phyloP scores from a whole-genome alignment of 106 monocot genomes.

The Allium cepa region DNA sequence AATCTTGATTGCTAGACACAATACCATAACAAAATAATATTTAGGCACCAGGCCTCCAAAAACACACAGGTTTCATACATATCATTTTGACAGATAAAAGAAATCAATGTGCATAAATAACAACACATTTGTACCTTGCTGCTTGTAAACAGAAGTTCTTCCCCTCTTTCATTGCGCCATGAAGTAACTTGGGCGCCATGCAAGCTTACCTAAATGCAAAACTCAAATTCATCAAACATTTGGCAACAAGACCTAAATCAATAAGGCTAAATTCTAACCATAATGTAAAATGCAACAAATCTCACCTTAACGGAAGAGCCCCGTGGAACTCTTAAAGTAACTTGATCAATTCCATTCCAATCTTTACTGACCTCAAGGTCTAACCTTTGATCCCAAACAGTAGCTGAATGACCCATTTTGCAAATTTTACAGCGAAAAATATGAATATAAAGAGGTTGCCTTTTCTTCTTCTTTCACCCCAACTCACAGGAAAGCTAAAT shows the following conservation, averaged over 20 bases:
- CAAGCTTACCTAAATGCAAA: constrained; percentile 60
- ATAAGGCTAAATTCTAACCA: too few relatives aligned
- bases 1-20: too few relatives aligned
- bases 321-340: constrained; percentile 54
- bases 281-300: not conserved
- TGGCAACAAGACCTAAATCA: not conserved
- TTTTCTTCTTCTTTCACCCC: not conserved
- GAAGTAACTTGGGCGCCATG: constrained; percentile 86
- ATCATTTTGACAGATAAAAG: too few relatives aligned
- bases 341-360: constrained; percentile 86
- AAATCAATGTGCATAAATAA: too few relatives aligned
- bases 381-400: constrained; percentile 42
- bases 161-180: constrained; percentile 79
- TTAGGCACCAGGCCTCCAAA: too few relatives aligned
- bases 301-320: constrained; percentile 81
- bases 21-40: too few relatives aligned
- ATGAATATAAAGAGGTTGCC: not conserved
- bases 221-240: constrained; percentile 7
- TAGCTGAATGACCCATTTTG: constrained; percentile 59
- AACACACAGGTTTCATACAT: too few relatives aligned
- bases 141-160: constrained; percentile 89
- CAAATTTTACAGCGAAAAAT: not conserved
- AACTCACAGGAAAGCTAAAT: constrained; percentile 7
- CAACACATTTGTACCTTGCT: constrained; percentile 40
- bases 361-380: constrained; percentile 58